A percentile compares a stretch with the other conserved stretches of the same genome.
These are phyloP conservation scores for Neurospora terricola DNA, from an alignment of 495 filamentous ascomycete genomes.

Conservation along the genomic window DNA sequence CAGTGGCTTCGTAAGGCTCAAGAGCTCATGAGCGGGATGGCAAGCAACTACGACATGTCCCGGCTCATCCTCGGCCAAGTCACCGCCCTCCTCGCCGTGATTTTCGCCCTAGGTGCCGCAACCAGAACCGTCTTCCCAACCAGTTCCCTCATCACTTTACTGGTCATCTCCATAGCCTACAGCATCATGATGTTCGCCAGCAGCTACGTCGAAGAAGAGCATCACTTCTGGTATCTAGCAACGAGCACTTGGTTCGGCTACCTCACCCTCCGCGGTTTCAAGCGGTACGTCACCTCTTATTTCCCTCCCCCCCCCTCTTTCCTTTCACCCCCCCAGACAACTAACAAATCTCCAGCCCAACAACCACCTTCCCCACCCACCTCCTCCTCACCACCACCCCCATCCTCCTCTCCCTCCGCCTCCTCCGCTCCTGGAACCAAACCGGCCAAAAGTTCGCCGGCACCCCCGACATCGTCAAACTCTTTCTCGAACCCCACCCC, in stretches of 20 bases:
- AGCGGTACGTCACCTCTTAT: background rate
- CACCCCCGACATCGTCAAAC: slow-evolving; percentile 70
- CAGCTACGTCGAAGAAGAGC: slow-evolving; percentile 96
- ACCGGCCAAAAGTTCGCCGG: slow-evolving; percentile 92
- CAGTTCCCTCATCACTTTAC: background rate
- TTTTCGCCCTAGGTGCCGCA: slow-evolving; percentile 13
- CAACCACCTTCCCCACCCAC: background rate
- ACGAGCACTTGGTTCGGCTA: slow-evolving; percentile 66
- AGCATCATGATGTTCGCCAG: slow-evolving; percentile 92
- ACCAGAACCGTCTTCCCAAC: background rate
- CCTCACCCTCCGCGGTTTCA: slow-evolving; percentile 45
- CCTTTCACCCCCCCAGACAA: background rate
- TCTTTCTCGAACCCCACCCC: slow-evolving; percentile 51
- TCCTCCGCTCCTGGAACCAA: slow-evolving; percentile 81
- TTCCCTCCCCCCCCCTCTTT: background rate
- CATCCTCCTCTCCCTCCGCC: slow-evolving; percentile 44
- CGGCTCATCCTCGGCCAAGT: slow-evolving; percentile 26
- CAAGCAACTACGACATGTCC: slow-evolving; percentile 77
- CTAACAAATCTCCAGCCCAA: background rate
- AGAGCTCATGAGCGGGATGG: slow-evolving; percentile 67
- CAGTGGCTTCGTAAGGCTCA: slow-evolving; percentile 64
- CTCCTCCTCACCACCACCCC: slow-evolving; percentile 8
- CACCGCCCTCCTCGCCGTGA: slow-evolving; percentile 14
- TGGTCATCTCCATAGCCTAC: slow-evolving; percentile 46
- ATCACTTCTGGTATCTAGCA: slow-evolving; percentile 96